phyloP scores from a whole-genome alignment of 2,329 filamentous ascomycete genomes.

The Paraconiothyrium sp. region DNA sequence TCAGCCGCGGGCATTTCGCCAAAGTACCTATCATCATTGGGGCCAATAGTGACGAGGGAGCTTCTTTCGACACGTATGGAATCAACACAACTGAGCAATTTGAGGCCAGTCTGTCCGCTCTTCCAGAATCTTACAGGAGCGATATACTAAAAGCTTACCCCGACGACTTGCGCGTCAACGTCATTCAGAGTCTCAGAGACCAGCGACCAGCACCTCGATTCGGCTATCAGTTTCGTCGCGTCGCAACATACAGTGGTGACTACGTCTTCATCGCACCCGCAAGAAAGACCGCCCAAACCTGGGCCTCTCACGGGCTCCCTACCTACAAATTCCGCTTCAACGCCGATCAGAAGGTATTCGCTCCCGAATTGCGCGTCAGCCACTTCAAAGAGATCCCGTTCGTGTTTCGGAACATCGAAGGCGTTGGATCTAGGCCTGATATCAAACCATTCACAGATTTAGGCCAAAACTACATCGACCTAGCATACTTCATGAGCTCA shows the following conservation, averaged over 20 bases:
- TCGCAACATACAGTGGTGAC: constrained; percentile 61
- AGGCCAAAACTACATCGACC: constrained; percentile 40
- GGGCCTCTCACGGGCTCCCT: constrained; percentile 55
- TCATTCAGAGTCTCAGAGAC: constrained; percentile 23
- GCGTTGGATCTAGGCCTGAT: constrained; percentile 50
- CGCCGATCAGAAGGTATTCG: constrained; percentile 52
- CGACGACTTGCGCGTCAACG: constrained; percentile 25
- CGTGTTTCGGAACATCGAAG: constrained; percentile 53
- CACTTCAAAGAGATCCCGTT: constrained; percentile 61
- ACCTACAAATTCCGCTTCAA: constrained; percentile 70
- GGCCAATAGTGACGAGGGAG: constrained; percentile 71
- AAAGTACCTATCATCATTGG: constrained; percentile 69
- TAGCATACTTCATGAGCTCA: constrained; percentile 50
- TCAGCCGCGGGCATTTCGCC: constrained; percentile 66
- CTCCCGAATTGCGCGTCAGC: constrained; percentile 52
- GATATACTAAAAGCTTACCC: constrained; percentile 27
- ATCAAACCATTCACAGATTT: constrained; percentile 39
- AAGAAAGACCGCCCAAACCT: constrained; percentile 59
- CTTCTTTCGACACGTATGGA: constrained; percentile 60
- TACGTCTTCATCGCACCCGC: constrained; percentile 63
- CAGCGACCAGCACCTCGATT: constrained; percentile 23
- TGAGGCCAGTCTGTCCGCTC: constrained; percentile 28
- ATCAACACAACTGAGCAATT: constrained; percentile 66
- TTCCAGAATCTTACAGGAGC: constrained; percentile 6
- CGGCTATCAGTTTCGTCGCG: constrained; percentile 60